Base-by-base conservation (phyloP, 2,329 filamentous ascomycete species). In the Claviceps pazoutovae region DNA sequence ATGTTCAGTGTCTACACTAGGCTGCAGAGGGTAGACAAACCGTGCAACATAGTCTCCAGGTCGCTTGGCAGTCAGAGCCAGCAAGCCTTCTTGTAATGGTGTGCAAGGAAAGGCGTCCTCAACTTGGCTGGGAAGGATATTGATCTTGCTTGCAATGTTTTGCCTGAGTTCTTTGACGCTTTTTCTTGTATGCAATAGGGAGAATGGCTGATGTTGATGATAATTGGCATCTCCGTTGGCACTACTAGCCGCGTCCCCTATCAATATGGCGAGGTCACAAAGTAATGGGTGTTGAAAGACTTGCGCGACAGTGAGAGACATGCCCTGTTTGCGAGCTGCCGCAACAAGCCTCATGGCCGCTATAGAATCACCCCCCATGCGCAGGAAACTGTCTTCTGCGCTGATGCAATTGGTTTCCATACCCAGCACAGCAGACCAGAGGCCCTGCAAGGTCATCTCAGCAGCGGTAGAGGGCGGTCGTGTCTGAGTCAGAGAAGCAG, bases 81-180 rank as follows among this genome's bases (percentile, higher is more conserved):
- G 68, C 3, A 78, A 65, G 1, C 69, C 72, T 58, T 75, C 73
- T 53, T 78, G 75, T 2, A 75, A 60, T 0, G 74, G 67, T 0
- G 73, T 72, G 58, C 73, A 75, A 0, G 74, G 74, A 49, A 74
- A 78, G 0, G 74, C 61, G 52, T 78, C 74, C 46, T 74, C 69
- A 13, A 75, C 61, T 26, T 57, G 30, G 1, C 14, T 19, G 5
- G 34, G 39, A 16, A 46, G 36, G 11, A 56, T 47, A 16, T 46
- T n/a, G 16, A 45, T 41, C 46, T 51, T 39, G n/a, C 19, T 17
- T 46, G 47, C 51, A 37, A 50, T 4, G 11, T 46, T 19, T 43
- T 36, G 2, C 23, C 17, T 16, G 23, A 41, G n/a, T 49, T 7
- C 5, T 17, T 37, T 7, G 21, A 47, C 26, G 37, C 46, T 51